Conservation (phyloP, 2,329 filamentous ascomycete species). For the Sarocladiaceae sp. region DNA sequence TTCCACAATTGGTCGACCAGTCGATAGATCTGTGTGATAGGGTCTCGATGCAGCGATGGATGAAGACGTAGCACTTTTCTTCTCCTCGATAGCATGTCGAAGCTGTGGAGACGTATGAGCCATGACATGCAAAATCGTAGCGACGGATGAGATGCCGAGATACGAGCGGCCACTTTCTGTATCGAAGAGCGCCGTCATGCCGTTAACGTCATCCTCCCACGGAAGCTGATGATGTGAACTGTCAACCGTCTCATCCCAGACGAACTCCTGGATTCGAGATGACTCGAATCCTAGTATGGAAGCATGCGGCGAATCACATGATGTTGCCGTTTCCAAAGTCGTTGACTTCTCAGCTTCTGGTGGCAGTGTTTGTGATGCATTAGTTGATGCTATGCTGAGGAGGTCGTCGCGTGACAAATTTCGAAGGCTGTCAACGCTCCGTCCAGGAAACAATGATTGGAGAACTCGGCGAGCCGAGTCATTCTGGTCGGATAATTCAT, state of each 20-base stretch:
- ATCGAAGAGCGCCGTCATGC: conserved; percentile 2
- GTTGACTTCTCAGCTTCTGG: not conserved
- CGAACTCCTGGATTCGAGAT: not conserved
- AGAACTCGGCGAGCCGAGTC: not conserved
- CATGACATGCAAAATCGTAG: conserved; percentile 9
- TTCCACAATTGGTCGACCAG: not conserved
- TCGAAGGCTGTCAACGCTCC: not conserved
- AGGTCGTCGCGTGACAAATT: not conserved
- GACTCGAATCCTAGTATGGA: not conserved
- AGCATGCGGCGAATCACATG: not conserved
- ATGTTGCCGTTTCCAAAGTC: not conserved
- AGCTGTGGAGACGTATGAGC: conserved; percentile 1
- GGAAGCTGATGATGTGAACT: not conserved
- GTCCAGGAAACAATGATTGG: not conserved
- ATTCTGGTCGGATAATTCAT: not conserved
- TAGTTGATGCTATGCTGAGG: too few species aligned
- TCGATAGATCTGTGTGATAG: not conserved
- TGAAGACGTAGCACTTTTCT: not conserved
- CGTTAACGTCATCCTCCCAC: conserved; percentile 6
- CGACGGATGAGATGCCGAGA: conserved; percentile 7
- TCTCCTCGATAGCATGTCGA: conserved; percentile 1
- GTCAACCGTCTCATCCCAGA: conserved; percentile 2
- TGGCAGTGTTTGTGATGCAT: not conserved
- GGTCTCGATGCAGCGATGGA: too few species aligned
- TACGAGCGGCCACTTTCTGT: conserved; percentile 4